These are phyloP conservation scores for Pseudogymnoascus sp. DNA, from an alignment of 2,329 filamentous ascomycete species.

Conservation along the genomic window DNA sequence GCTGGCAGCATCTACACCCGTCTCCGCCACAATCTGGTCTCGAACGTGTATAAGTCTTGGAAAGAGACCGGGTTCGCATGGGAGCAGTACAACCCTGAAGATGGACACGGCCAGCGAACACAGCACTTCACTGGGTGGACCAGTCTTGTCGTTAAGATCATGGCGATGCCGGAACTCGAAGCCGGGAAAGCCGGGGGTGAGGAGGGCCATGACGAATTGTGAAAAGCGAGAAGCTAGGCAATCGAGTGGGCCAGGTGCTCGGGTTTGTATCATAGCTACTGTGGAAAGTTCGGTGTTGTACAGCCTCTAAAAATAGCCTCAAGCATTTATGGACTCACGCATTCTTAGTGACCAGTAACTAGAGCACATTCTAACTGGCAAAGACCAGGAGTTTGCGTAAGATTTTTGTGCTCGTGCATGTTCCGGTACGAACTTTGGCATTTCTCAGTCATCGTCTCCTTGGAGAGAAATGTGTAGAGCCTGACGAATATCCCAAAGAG, in stretches of 20 bases:
- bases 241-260: neutral
- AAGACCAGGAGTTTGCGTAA: neutral
- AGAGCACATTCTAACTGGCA: neutral
- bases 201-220: constrained; percentile 21
- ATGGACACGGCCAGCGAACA: constrained; percentile 84
- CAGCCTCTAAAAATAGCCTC: neutral
- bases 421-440: neutral
- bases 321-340: neutral
- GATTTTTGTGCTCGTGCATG: neutral
- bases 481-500: constrained; percentile 13
- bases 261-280: neutral
- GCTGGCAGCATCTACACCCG: constrained; percentile 67
- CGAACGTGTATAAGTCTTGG: constrained; percentile 85
- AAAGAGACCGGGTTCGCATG: constrained; percentile 89
- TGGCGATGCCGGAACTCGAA: constrained; percentile 71
- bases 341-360: neutral
- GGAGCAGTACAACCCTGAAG: constrained; percentile 97
- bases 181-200: constrained; percentile 9
- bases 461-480: constrained; percentile 5
- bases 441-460: constrained; percentile 16
- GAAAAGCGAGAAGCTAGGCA: neutral
- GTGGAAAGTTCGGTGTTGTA: neutral
- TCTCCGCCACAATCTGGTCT: constrained; percentile 75
- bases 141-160: constrained; percentile 94
- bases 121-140: constrained; percentile 99